phyloP scores from a whole-genome alignment of 192 early-diverging fungal species.

The Coemansia sp. region DNA sequence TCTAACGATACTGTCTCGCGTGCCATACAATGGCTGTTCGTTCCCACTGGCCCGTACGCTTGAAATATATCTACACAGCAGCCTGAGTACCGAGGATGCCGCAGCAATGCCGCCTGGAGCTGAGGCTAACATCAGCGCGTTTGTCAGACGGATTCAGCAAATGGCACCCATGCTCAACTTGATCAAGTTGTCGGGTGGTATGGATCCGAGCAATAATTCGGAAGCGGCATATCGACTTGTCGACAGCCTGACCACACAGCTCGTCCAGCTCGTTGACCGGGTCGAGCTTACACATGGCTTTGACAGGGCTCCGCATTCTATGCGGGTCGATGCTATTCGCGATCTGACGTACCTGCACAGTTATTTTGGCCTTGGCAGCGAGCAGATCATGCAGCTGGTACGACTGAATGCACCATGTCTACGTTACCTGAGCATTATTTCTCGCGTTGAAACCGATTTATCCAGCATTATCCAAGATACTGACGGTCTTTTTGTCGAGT shows the following conservation, averaged over 20 bases:
- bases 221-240: not conserved
- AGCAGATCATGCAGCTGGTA: not conserved
- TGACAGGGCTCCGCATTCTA: not conserved
- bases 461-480: not conserved
- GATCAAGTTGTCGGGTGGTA: not conserved
- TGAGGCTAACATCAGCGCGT: not conserved
- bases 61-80: not conserved
- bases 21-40: not conserved
- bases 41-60: not conserved
- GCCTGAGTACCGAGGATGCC: not conserved
- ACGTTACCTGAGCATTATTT: not conserved
- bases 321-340: not conserved
- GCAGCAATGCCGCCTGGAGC: not conserved
- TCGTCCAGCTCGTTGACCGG: not conserved
- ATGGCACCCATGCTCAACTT: not conserved
- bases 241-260: not conserved
- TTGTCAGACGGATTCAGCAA: not conserved
- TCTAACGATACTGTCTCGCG: not conserved
- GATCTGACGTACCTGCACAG: not conserved
- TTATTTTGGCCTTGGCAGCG: not conserved
- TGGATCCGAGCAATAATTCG: not conserved
- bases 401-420: not conserved
- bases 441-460: not conserved
- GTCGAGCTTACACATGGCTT: not conserved
- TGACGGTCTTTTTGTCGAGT: not conserved